Conservation (phyloP, 2,329 filamentous ascomycete genomes). For the Penicillium sp. region DNA sequence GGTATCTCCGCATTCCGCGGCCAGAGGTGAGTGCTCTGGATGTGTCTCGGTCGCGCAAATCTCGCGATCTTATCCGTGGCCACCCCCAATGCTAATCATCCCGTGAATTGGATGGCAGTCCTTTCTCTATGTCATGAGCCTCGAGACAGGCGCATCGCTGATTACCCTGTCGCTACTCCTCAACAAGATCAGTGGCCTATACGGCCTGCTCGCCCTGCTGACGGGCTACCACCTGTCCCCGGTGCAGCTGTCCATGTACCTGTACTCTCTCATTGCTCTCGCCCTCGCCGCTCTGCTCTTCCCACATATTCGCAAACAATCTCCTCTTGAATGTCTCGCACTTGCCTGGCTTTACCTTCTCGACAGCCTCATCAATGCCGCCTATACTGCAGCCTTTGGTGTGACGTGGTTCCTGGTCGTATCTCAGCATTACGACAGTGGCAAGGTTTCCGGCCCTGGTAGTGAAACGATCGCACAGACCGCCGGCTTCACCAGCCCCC, state of each 20-base stretch:
- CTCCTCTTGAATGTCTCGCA: constrained; percentile 75
- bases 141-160: constrained; percentile 83
- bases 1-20: constrained; percentile 54
- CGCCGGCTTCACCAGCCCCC: constrained; percentile 66
- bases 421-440: constrained; percentile 57
- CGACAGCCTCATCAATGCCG: constrained; percentile 79
- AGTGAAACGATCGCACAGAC: constrained; percentile 63
- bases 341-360: constrained; percentile 85
- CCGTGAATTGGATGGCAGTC: constrained; percentile 58
- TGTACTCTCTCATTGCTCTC: constrained; percentile 78
- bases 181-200: constrained; percentile 90
- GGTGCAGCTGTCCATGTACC: constrained; percentile 86
- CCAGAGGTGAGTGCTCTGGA: constrained; percentile 43
- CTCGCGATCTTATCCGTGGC: constrained; percentile 11
- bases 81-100: constrained; percentile 21
- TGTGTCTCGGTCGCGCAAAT: constrained; percentile 8
- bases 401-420: constrained; percentile 84
- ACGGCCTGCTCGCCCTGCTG: constrained; percentile 84
- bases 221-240: constrained; percentile 83
- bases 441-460: constrained; percentile 53
- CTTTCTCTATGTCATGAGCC: constrained; percentile 82
- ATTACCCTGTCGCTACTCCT: constrained; percentile 81
- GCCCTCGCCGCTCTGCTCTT: constrained; percentile 69
- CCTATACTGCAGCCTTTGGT: constrained; percentile 81
- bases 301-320: constrained; percentile 77